phyloP scores from a whole-genome alignment of 768 basidiomycete species.

The Termitomyces sp. region DNA sequence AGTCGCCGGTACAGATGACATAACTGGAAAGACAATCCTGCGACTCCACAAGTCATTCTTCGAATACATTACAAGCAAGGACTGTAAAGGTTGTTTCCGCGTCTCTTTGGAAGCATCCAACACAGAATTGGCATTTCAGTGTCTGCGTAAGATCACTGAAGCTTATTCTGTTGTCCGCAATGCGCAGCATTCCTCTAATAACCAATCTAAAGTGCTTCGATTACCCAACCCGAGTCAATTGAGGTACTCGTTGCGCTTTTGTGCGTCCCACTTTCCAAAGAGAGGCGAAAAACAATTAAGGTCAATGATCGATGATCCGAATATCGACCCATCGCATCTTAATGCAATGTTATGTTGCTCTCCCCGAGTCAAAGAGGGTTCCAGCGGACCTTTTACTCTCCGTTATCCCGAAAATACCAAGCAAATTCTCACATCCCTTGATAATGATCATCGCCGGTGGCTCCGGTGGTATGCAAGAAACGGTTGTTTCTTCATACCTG shows the following conservation, averaged over 20 bases:
- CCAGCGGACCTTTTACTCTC: neutral
- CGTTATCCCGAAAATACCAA: neutral
- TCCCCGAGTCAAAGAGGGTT: neutral
- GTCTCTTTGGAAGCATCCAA: neutral
- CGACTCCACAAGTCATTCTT: constrained; percentile 6
- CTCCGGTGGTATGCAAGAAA: neutral
- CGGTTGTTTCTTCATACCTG: neutral
- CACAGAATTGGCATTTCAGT: constrained; percentile 1
- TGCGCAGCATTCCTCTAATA: neutral
- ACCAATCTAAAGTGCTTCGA: neutral
- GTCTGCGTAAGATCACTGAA: neutral
- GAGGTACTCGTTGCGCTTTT: neutral
- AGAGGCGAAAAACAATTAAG: neutral
- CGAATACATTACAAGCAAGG: constrained; percentile 4
- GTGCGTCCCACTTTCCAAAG: constrained; percentile 1
- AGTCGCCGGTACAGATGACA: neutral
- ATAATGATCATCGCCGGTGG: neutral
- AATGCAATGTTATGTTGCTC: neutral
- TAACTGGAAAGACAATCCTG: neutral
- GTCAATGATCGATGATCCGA: neutral
- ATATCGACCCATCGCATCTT: neutral
- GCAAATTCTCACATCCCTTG: neutral
- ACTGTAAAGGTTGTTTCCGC: neutral
- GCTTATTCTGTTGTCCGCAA: neutral
- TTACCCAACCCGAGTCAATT: neutral